Conservation (phyloP, 352 stramenopile species). For the Globisporangium parvum region DNA sequence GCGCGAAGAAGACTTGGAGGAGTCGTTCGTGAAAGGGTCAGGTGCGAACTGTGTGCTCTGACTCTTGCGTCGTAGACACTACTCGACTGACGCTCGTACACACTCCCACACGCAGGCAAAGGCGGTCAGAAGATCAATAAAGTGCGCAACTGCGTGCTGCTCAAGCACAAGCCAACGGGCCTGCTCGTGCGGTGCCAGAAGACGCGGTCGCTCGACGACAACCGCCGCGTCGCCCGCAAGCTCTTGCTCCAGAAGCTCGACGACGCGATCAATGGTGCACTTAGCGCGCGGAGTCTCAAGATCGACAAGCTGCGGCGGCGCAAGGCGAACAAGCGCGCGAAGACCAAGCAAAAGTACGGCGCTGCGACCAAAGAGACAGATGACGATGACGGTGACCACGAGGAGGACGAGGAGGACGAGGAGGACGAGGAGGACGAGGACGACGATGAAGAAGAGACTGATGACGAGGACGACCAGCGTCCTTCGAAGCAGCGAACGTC, state of each 20-base stretch:
- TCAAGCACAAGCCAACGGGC: slow-evolving; percentile 79
- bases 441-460: slow-evolving; percentile 10
- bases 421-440: slow-evolving; percentile 10
- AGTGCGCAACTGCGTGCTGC: slow-evolving; percentile 83
- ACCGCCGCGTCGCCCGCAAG: slow-evolving; percentile 65
- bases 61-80: neutral
- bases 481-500: neutral
- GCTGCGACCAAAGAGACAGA: neutral
- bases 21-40: slow-evolving; percentile 85
- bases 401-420: slow-evolving; percentile 15
- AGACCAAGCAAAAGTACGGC: slow-evolving; percentile 56
- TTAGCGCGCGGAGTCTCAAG: slow-evolving; percentile 56
- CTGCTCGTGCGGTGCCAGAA: slow-evolving; percentile 75
- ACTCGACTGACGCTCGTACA: neutral
- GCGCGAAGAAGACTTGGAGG: slow-evolving; percentile 59
- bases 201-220: slow-evolving; percentile 74
- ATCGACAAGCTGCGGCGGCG: slow-evolving; percentile 63
- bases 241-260: slow-evolving; percentile 71
- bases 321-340: slow-evolving; percentile 51
- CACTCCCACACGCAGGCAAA: slow-evolving; percentile 40
- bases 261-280: slow-evolving; percentile 56
- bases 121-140: slow-evolving; percentile 92
- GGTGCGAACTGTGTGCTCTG: slow-evolving; percentile 22
- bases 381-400: slow-evolving; percentile 6
- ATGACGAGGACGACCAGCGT: slow-evolving; percentile 18